Percentiles rank a stretch among this genome's conserved stretches.
Conservation (phyloP, 441 rosid species). For the Corymbia citriodora region DNA sequence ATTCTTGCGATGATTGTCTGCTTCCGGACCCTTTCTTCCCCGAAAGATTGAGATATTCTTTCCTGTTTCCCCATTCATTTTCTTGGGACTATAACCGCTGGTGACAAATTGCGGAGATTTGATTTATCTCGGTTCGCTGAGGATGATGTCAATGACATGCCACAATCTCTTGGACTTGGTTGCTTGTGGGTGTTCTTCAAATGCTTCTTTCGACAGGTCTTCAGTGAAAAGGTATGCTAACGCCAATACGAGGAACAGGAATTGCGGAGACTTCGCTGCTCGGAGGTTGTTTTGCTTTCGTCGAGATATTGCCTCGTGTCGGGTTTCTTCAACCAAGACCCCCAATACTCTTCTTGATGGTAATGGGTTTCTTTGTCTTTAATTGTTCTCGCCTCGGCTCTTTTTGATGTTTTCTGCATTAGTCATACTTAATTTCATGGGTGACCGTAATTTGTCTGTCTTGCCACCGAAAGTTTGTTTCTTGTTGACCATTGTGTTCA, state of each 20-base stretch:
- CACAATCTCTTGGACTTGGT: constrained; percentile 55
- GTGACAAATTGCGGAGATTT: neutral
- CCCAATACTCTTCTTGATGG: constrained; percentile 46
- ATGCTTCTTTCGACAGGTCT: constrained; percentile 38
- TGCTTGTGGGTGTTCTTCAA: constrained; percentile 58
- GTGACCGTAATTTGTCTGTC: neutral
- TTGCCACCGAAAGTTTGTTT: neutral
- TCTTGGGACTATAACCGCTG: neutral
- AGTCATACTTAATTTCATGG: neutral
- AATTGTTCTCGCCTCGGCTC: neutral
- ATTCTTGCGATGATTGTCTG: neutral
- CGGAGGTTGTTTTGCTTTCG: constrained; percentile 41
- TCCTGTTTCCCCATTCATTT: neutral
- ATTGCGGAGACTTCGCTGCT: constrained; percentile 20
- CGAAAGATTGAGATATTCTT: constrained; percentile 11
- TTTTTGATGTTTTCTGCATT: neutral
- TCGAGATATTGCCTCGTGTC: constrained; percentile 32
- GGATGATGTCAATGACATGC: constrained; percentile 68
- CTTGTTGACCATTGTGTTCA: neutral
- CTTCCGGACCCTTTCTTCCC: neutral
- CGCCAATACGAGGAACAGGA: constrained; percentile 15
- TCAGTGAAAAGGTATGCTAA: constrained; percentile 26
- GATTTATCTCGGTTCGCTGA: constrained; percentile 15
- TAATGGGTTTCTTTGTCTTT: constrained; percentile 13
- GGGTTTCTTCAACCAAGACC: constrained; percentile 48